Evolutionary conservation across 208 protist genomes (phyloP).

Genomic region (Trypanosoma platydactyli): DNA sequence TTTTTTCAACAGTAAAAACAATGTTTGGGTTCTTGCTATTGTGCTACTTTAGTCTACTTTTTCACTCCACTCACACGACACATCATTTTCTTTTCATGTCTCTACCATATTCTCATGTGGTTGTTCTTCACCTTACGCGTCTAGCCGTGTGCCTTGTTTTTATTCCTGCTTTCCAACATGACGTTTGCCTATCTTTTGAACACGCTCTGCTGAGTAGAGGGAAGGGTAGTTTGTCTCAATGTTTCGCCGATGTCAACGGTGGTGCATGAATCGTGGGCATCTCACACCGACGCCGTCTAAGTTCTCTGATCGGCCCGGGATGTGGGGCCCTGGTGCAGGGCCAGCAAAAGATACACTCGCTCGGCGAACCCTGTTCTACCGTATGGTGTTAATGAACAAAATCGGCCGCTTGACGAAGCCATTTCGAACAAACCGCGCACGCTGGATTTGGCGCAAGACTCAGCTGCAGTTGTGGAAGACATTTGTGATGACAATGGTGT

Average conservation of each 20-base stretch:
- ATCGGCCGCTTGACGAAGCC: constrained; percentile 84
- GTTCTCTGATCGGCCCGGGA: constrained; percentile 82
- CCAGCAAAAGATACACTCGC: constrained; percentile 85
- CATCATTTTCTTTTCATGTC: background rate
- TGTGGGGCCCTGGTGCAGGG: constrained; percentile 82
- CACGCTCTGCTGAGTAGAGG: constrained; percentile 1
- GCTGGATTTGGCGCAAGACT: constrained; percentile 86
- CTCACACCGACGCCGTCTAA: constrained; percentile 78
- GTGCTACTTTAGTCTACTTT: background rate
- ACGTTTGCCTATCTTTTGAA: constrained; percentile 23
- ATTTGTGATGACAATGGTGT: constrained; percentile 85
- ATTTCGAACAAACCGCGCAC: constrained; percentile 73
- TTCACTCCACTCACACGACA: background rate
- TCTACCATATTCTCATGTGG: too few relatives aligned
- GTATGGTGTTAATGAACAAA: constrained; percentile 86
- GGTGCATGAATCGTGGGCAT: constrained; percentile 77
- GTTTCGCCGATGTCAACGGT: constrained; percentile 57
- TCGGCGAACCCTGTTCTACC: constrained; percentile 81
- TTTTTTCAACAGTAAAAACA: background rate
- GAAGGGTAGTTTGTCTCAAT: constrained; percentile 28
- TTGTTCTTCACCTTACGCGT: too few relatives aligned
- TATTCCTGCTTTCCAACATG: constrained; percentile 8
- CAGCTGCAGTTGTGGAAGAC: constrained; percentile 89
- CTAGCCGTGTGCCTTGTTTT: background rate
- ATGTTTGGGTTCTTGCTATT: background rate